Evolutionary conservation across 352 stramenopile genomes (phyloP), one percentile per base, ranked within the genome.

Genomic region (Blastocystis sp.): DNA sequence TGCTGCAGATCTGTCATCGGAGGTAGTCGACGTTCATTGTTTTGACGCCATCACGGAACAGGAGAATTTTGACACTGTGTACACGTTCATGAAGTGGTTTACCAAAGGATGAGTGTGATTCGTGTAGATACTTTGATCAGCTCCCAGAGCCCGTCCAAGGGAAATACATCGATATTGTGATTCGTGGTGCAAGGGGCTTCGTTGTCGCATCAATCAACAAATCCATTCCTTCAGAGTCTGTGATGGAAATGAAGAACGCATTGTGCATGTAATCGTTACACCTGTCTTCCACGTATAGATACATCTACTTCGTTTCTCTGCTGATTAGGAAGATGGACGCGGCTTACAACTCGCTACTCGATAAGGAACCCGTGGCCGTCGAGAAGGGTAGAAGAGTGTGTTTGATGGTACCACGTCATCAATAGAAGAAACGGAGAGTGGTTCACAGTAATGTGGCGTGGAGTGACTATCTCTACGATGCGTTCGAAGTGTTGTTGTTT

Each of bases 111-210:
- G 1, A 10, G 35, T 55, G 24, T 63, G 21, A 37, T 66, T 6
- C 45, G 45, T 55, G 45, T 85, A 85, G 74, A 67, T 85, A 69
- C 50, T 85, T 85, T 85, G 55, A 62, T 59, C 61, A 66, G 60
- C n/a, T 85, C n/a, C 31, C 24, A 16, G 74, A 85, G 24, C 10
- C 10, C 16, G 45, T 85, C 29, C 31, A 85, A 33, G 50, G 6
- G 31, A 66, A 85, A 31, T 85, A 59, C 33, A 16, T 67, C 9
- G 24, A 69, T 37, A 69, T 85, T 16, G 12, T 85, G 65, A 26
- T 85, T 6, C 60, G 74, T 33, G n/a, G 74, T 33, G 74, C 50
- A 59, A 66, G 74, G 66, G 74, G 74, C 0, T 85, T 67, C 70
- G 21, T 85, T 24, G 74, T 85, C 2, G 33, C 45, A 29, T 51